phyloP scores from a whole-genome alignment of 2,329 filamentous ascomycete genomes.

The Beauveria sp. region DNA sequence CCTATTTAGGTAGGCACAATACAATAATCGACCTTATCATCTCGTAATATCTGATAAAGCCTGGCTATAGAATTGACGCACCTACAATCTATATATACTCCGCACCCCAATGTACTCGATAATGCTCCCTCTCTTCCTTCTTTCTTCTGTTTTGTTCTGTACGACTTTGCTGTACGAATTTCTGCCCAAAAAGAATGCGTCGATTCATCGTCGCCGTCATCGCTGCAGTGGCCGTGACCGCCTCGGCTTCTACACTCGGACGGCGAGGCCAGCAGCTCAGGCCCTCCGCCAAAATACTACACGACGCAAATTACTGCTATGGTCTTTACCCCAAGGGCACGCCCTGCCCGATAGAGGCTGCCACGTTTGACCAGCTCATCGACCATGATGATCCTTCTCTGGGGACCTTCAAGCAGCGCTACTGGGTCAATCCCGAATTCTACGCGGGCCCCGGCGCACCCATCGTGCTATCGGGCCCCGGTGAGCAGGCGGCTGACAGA shows the following conservation, averaged over 20 bases:
- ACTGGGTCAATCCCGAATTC: slow-evolving; percentile 70
- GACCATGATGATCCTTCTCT: slow-evolving; percentile 48
- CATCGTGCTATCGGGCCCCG: slow-evolving; percentile 59
- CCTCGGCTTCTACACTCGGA: not conserved
- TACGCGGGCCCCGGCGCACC: slow-evolving; percentile 71
- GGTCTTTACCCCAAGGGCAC: not conserved
- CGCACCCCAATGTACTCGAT: not conserved
- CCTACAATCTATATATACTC: not conserved
- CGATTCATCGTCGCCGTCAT: not conserved
- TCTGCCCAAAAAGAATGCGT: not conserved
- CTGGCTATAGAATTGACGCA: not conserved
- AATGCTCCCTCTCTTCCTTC: not conserved
- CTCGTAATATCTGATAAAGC: not conserved
- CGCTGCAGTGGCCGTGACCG: not conserved
- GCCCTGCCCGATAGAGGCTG: slow-evolving; percentile 6
- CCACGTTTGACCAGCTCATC: slow-evolving; percentile 45
- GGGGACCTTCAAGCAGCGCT: slow-evolving; percentile 60
- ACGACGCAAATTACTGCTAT: not conserved
- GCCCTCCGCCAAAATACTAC: not conserved
- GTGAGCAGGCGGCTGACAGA: slow-evolving; percentile 53
- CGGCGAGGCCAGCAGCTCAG: not conserved
- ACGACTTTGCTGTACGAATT: not conserved
- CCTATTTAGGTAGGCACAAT: not conserved
- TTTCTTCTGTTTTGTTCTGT: no score
- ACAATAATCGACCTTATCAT: not conserved